phyloP scores from a whole-genome alignment of 768 basidiomycete species.

The Coprinopsis cinerea region DNA sequence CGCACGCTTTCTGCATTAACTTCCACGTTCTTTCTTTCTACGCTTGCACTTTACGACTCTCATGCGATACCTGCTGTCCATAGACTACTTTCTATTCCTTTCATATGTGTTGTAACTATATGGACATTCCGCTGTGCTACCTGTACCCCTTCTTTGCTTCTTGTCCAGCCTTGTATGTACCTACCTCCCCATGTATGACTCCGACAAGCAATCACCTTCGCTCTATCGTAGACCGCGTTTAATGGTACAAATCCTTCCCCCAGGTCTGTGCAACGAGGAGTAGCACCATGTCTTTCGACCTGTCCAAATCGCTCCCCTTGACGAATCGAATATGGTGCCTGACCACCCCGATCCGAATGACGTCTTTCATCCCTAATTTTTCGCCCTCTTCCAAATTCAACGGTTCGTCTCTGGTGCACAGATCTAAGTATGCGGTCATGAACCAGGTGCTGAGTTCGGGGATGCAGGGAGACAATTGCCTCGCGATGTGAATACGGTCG shows the following conservation, averaged over 20 bases:
- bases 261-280: conserved; percentile 1
- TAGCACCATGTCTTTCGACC: conserved; percentile 2
- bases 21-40: neutral
- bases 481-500: conserved; percentile 28
- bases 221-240: too few species aligned
- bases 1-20: neutral
- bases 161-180: too few species aligned
- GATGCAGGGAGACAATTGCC: too few species aligned
- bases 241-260: neutral
- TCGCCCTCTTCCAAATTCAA: conserved; percentile 22
- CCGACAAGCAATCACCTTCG: too few species aligned
- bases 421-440: conserved; percentile 28
- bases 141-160: too few species aligned
- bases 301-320: conserved; percentile 1
- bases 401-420: conserved; percentile 24
- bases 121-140: too few species aligned
- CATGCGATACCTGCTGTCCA: too few species aligned
- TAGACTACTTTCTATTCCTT: too few species aligned
- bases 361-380: conserved; percentile 25
- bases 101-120: too few species aligned
- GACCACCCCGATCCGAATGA: conserved; percentile 26
- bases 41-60: too few species aligned
- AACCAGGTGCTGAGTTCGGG: conserved; percentile 28
- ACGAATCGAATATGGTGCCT: conserved; percentile 20
- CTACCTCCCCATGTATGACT: too few species aligned